Percentiles rank a stretch among this genome's conserved stretches.
Conservation (phyloP, 176 grass and related monocot genomes). For the Tuctoria greenei region DNA sequence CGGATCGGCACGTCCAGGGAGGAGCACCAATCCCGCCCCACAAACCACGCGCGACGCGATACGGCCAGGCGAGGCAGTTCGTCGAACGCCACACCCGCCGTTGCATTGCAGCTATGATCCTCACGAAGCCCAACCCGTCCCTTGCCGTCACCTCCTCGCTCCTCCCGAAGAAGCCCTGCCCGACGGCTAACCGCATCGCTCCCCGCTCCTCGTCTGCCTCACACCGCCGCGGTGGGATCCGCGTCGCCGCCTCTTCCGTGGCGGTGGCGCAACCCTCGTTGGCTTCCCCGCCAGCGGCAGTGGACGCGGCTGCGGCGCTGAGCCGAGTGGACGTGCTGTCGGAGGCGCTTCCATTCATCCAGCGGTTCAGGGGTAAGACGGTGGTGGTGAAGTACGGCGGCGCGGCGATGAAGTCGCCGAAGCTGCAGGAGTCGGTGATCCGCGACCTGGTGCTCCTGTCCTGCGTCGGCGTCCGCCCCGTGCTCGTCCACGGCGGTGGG, state of each 20-base stretch:
- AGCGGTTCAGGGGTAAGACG: conserved; percentile 81
- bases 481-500: conserved; percentile 80
- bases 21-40: neutral
- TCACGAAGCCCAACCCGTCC: conserved; percentile 20
- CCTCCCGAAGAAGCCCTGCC: conserved; percentile 4
- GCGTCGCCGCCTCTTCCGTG: conserved; percentile 26
- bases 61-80: conserved; percentile 18
- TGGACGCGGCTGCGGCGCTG: conserved; percentile 21
- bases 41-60: neutral
- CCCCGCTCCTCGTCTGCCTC: neutral
- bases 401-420: conserved; percentile 71
- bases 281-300: neutral
- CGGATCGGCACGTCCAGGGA: conserved; percentile 22
- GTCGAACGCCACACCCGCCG: conserved; percentile 21
- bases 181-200: neutral
- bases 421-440: conserved; percentile 64
- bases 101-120: conserved; percentile 21
- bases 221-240: neutral
- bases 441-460: conserved; percentile 79
- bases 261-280: neutral
- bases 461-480: conserved; percentile 69
- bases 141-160: neutral
- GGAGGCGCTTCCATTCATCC: conserved; percentile 89
- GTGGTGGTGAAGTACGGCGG: conserved; percentile 88
- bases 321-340: conserved; percentile 71